phyloP scores from a whole-genome alignment of 495 filamentous ascomycete genomes.

The Parathielavia hyrcaniae region DNA sequence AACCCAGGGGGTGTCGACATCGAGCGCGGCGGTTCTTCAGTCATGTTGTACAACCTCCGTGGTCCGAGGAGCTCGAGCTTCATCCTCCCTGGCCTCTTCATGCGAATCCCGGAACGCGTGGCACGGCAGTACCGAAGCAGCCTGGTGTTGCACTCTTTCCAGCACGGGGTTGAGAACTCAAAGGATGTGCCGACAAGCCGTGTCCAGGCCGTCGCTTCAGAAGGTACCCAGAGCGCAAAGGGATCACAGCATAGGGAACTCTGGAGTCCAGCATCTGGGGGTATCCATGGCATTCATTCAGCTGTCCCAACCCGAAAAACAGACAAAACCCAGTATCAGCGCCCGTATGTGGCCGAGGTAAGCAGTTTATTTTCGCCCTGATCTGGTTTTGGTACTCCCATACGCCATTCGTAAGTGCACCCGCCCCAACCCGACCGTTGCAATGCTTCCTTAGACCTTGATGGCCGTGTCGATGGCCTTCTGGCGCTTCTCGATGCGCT shows the following conservation, averaged over 20 bases:
- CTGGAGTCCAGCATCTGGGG: conserved; percentile 9
- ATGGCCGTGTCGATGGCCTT: conserved; percentile 87
- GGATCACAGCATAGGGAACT: conserved; percentile 7
- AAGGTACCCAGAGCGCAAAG: background rate
- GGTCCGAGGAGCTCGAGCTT: background rate
- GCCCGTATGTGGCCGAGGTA: conserved; percentile 28
- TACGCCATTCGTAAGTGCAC: conserved; percentile 37
- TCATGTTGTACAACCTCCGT: conserved; percentile 21
- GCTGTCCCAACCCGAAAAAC: conserved; percentile 16
- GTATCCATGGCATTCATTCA: conserved; percentile 23
- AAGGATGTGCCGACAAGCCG: background rate
- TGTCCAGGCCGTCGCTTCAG: background rate
- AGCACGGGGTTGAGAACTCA: background rate
- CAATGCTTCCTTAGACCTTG: conserved; percentile 68
- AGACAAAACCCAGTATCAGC: conserved; percentile 21
- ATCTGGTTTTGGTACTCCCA: conserved; percentile 38
- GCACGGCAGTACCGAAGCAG: background rate
- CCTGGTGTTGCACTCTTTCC: no score
- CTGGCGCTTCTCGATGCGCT: conserved; percentile 88
- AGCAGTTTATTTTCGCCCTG: conserved; percentile 35
- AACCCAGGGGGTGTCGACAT: background rate
- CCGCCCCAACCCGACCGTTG: conserved; percentile 22
- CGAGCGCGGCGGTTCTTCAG: conserved; percentile 25
- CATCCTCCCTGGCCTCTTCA: conserved; percentile 1
- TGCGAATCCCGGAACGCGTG: background rate